Conservation (phyloP, 345 rosid species). For the Salix arbutifolia region DNA sequence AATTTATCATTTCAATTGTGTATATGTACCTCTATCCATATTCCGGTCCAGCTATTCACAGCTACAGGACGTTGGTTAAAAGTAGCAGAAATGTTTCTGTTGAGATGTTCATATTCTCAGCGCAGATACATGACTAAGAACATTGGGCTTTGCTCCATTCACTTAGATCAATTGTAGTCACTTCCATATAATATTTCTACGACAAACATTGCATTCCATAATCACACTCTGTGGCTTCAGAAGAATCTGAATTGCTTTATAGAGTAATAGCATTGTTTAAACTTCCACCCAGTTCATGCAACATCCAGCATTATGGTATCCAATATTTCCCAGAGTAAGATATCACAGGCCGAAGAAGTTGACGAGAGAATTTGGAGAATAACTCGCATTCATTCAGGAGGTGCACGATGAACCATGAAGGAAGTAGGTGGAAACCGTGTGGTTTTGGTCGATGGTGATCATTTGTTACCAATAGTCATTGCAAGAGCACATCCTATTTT, state of each 20-base stretch:
- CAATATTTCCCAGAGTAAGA: background rate
- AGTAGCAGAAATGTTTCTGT: constrained; percentile 25
- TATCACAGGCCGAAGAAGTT: background rate
- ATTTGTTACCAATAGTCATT: constrained; percentile 64
- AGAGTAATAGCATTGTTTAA: background rate
- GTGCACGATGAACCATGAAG: background rate
- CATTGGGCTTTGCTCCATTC: constrained; percentile 28
- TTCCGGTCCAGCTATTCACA: constrained; percentile 1
- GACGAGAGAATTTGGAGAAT: background rate
- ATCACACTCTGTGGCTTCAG: too few relatives aligned
- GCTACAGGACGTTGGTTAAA: constrained; percentile 13
- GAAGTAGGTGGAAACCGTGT: background rate
- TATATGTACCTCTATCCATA: constrained; percentile 11
- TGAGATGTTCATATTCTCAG: constrained; percentile 16
- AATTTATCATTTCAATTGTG: too few relatives aligned
- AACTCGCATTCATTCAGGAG: background rate
- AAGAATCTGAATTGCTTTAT: background rate
- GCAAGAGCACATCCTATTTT: constrained; percentile 61
- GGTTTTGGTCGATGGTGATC: background rate
- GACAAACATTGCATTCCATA: too few relatives aligned
- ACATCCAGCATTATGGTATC: background rate
- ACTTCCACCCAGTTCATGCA: background rate
- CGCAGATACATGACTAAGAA: constrained; percentile 20
- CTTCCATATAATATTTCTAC: background rate
- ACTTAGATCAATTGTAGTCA: constrained; percentile 23